Evolutionary conservation across 352 stramenopile species (phyloP), one percentile per base, ranked within the genome.

Genomic region (Phytopythium vexans): DNA sequence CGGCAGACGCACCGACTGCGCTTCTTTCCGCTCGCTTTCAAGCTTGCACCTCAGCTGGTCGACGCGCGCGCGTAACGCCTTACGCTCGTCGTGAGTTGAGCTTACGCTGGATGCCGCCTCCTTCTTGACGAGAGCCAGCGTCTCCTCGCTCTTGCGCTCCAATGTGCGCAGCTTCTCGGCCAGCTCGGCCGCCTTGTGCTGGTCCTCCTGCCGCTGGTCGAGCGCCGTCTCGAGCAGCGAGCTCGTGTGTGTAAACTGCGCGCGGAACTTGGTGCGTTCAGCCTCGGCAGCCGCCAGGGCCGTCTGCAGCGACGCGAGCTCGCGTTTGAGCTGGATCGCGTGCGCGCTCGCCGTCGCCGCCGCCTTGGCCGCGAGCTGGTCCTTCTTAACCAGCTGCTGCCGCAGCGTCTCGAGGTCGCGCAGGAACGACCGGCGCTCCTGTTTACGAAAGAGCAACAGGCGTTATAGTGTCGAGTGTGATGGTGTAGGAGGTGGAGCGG

Each of bases 321-420:
- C 82, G 21, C 80, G 81, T 66, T 93, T 93, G 43, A 93, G 72
- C 62, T 88, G 78, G 40, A 93, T 70, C 27, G 66, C 56, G 54
- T 91, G 80, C 5, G 74, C 61, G 44, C 82, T 93, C 41, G 77
- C 74, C 39, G 72, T 60, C 4, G 74, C 66, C 3, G 78, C 54
- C 1, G 71, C 62, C 21, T 83, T 87, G 40, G 58, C 59, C 21
- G 75, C 63, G 14, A 34, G 54, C 44, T 88, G 72, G 40, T 91
- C 82, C 49, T 93, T 93, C 49, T 84, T 84, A n/a, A 90, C 57
- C 15, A 89, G 60, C 40, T 93, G 80, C 44, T 89, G 74, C 8
- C 80, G 72, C 55, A 93, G 67, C 8, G 64, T 86, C 61, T 91
- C 82, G 33, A 93, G 64, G 51, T 91, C 78, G 3, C 74, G 68